phyloP scores from a whole-genome alignment of 768 basidiomycete species.

The Pulveroboletus ravenelii region DNA sequence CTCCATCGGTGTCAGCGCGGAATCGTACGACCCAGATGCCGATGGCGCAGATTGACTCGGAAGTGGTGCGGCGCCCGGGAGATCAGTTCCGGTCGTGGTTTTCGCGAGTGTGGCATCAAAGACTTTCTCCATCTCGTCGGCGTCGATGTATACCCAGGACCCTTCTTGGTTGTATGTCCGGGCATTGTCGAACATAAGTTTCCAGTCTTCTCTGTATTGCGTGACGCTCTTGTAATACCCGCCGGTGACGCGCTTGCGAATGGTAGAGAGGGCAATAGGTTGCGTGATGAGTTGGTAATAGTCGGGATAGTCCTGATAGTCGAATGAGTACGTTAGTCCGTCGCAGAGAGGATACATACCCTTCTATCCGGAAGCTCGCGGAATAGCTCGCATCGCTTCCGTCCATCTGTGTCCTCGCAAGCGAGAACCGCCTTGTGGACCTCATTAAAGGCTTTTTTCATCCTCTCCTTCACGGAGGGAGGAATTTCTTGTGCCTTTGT shows the following conservation, averaged over 20 bases:
- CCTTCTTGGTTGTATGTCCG: slow-evolving; percentile 92
- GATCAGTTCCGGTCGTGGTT: slow-evolving; percentile 58
- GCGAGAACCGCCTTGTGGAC: slow-evolving; percentile 69
- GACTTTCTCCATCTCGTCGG: slow-evolving; percentile 90
- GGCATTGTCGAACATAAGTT: slow-evolving; percentile 91
- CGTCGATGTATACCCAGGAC: slow-evolving; percentile 92
- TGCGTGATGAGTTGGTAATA: slow-evolving; percentile 86
- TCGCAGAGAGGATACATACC: slow-evolving; percentile 36
- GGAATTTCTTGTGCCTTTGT: slow-evolving; percentile 57
- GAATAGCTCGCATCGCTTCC: slow-evolving; percentile 85
- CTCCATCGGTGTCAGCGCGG: slow-evolving; percentile 76
- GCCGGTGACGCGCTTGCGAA: slow-evolving; percentile 70
- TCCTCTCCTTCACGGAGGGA: slow-evolving; percentile 58
- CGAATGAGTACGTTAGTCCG: slow-evolving; percentile 9
- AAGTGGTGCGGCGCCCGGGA: slow-evolving; percentile 64
- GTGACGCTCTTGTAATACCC: slow-evolving; percentile 70
- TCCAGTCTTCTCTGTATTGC: slow-evolving; percentile 74
- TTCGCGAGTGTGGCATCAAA: slow-evolving; percentile 70
- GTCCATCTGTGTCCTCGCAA: slow-evolving; percentile 67
- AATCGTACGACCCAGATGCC: slow-evolving; percentile 50
- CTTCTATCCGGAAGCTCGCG: slow-evolving; percentile 77
- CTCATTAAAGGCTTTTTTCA: slow-evolving; percentile 81
- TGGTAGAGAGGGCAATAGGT: slow-evolving; percentile 84
- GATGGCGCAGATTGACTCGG: slow-evolving; percentile 26
- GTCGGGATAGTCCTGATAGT: slow-evolving; percentile 76